Evolutionary conservation across 2,329 filamentous ascomycete genomes (phyloP), one percentile per base, ranked within the genome.

Genomic region (Xylariales sp.): DNA sequence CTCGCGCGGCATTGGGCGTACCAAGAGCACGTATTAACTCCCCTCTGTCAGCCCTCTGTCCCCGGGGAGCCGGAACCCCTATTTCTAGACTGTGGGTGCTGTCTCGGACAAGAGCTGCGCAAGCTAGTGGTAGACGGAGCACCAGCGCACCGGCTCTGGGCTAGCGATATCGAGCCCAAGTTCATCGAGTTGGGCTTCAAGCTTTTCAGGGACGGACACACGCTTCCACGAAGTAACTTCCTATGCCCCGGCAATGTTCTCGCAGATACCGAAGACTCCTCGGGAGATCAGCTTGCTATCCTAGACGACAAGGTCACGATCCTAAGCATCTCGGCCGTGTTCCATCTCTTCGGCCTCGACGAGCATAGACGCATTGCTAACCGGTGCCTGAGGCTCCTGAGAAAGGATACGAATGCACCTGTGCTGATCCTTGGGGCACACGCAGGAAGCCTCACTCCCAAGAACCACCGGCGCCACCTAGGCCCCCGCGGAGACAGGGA

Each of bases 11-110:
- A 70, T 28, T 60, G 48, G 4, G 60, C 67, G 2, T 77, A 76
- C 43, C 18, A 72, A 49, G 71, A 75, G 1, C 74, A 77, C 46
- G 73, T 77, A 74, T 18, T 76, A 45, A 62, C 74, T 72, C 56
- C 73, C 71, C 43, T 84, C 79, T 71, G 64, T 71, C 8, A 69
- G 71, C 39, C 74, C 77, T 30, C 50, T 75, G 2, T n/a, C 49
- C 46, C 73, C 54, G 46, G 68, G 77, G 39, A 71, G 67, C 49
- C 50, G 6, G 55, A 74, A 68, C 67, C 72, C 53, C 39, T 76
- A 8, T 81, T 83, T 60, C 76, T 84, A 12, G 82, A 84, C 67
- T 68, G 83, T 3, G 81, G 81, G 16, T 79, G 77, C 67, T 83
- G 82, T 69, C 75, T 83, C 23, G 81, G 81, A 28, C 81, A 83